phyloP scores from a whole-genome alignment of 768 basidiomycete species.

The Mycena polygramma region DNA sequence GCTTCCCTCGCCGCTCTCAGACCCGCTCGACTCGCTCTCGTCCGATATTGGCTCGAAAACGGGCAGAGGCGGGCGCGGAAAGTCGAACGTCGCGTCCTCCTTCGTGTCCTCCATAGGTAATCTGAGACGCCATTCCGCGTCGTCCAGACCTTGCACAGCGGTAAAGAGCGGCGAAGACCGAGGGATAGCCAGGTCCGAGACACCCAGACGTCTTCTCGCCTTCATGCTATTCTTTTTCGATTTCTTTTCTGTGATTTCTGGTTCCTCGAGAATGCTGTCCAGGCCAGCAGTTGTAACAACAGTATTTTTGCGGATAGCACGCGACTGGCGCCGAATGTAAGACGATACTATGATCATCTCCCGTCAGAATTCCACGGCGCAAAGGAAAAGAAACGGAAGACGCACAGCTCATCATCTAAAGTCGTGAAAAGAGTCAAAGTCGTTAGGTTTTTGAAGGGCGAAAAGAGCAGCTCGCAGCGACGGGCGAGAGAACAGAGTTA shows the following conservation, averaged over 20 bases:
- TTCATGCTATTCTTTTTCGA: conserved; percentile 28
- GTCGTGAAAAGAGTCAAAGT: too few relatives aligned
- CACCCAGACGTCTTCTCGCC: conserved; percentile 28
- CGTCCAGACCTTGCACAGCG: not conserved
- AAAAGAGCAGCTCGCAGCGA: too few relatives aligned
- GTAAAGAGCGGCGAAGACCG: conserved; percentile 7
- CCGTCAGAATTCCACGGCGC: too few relatives aligned
- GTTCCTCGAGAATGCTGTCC: conserved; percentile 18
- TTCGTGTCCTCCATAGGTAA: not conserved
- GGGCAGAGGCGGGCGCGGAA: not conserved
- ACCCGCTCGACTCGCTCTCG: conserved; percentile 15
- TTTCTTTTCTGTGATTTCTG: not conserved
- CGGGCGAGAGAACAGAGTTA: too few relatives aligned
- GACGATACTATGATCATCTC: too few relatives aligned
- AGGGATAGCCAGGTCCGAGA: conserved; percentile 32
- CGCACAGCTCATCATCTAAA: too few relatives aligned
- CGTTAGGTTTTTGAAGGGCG: too few relatives aligned
- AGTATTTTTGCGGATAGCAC: too few relatives aligned
- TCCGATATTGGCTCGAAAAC: not conserved
- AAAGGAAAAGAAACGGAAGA: too few relatives aligned
- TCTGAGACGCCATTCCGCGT: not conserved
- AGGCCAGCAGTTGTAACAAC: too few relatives aligned
- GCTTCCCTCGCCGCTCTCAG: not conserved
- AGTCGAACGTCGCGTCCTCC: not conserved
- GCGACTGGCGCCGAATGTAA: too few relatives aligned